phyloP scores from a whole-genome alignment of 164 flowering plant species.

The Protea cynaroides region DNA sequence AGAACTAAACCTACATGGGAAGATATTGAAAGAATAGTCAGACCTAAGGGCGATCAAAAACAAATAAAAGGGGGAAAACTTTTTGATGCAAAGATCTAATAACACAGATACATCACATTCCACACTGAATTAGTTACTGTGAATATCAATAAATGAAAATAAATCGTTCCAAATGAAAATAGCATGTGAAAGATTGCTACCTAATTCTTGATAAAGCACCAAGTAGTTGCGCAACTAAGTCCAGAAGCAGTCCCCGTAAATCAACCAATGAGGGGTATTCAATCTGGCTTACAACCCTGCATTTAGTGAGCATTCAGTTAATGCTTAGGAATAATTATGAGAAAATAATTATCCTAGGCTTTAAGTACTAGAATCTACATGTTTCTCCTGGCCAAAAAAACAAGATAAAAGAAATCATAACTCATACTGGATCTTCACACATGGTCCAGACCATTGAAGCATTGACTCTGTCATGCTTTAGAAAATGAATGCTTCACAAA shows the following conservation, averaged over 20 bases:
- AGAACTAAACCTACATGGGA: conserved; percentile 73
- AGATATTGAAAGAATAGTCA: conserved; percentile 10
- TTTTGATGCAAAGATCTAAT: not conserved
- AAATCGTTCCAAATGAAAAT: not conserved
- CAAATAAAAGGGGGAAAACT: no score
- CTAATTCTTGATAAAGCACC: conserved; percentile 98
- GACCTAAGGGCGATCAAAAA: not conserved
- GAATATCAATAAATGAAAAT: not conserved
- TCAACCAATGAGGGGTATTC: conserved; percentile 97
- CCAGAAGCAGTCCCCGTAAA: conserved; percentile 88
- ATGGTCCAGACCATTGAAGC: not conserved
- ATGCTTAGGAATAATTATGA: not conserved
- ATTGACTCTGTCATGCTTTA: not conserved
- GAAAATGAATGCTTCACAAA: no score
- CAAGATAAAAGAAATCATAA: not conserved
- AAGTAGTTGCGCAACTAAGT: conserved; percentile 90
- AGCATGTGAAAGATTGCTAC: conserved; percentile 27
- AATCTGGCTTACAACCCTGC: conserved; percentile 97
- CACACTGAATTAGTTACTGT: not conserved
- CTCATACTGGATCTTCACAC: not conserved
- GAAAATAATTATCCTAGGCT: not conserved
- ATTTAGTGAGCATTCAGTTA: conserved; percentile 10
- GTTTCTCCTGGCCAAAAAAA: not conserved
- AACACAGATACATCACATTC: not conserved
- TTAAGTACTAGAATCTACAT: not conserved